Evolutionary conservation across 495 filamentous ascomycete genomes (phyloP), one percentile per base, ranked within the genome.

Genomic region (Echria macrotheca): DNA sequence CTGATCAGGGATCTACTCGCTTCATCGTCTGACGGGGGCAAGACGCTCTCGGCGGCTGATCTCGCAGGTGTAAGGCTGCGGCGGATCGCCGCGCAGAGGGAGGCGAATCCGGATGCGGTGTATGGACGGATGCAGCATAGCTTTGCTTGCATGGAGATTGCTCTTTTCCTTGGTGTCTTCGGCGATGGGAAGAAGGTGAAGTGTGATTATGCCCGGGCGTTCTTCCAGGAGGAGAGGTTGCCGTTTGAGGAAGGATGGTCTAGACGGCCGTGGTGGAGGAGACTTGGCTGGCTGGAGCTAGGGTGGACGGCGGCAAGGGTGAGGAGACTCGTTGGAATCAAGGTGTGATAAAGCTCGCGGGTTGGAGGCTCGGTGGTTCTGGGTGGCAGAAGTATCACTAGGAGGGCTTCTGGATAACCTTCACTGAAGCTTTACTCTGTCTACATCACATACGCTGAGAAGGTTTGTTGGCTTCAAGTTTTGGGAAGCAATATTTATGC

Each of bases 1-100:
- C 47, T 67, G 14, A 24, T 65, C 4, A 15, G 25, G 1, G 38
- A 51, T 5, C 18, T 67, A 3, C 45, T 67, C 0, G 44, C 46
- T 1, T 38, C 44, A 1, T 44, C 54, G 9, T 48, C 43, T 11
- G 51, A 48, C 15, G 52, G 57, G 6, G 60, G 58, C 6, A 35
- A 21, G n/a, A 39, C 22, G 4, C 18, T 65, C 11, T 55, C 56
- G 2, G 25, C 22, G 1, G 22, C 33, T 7, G 63, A 67, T 23
- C 53, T 61, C 6, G 60, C 51, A 0, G n/a, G 4, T 0, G 22
- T 65, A 0, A 33, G 61, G 24, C 21, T 17, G n/a, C 21, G 25
- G 28, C 33, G 62, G 15, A 42, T 55, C 19, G 49, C 48, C 14
- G 42, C 52, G 28, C 61, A 65, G 44, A 23, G 18, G 21, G 19